Percentiles rank a stretch among this genome's conserved stretches.
Conservation (phyloP, 164 flowering plant species). For the Annona cherimola region DNA sequence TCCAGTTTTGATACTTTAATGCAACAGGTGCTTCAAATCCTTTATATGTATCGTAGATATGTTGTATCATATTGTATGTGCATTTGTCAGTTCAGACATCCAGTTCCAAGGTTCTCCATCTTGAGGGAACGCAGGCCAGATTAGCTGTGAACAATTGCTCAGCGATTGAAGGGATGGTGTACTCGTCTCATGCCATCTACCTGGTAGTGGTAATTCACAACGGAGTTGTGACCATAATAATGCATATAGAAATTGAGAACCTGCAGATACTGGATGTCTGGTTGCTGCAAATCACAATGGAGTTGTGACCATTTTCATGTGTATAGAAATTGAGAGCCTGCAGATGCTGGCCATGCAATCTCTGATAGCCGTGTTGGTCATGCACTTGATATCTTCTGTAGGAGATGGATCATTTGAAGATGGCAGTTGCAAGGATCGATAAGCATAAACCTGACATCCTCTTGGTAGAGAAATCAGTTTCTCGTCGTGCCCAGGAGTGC, state of each 20-base stretch:
- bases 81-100: too few species aligned
- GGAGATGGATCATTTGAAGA: conserved; percentile 97
- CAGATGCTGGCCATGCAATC: background rate
- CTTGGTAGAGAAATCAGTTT: conserved; percentile 93
- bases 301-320: too few species aligned
- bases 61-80: too few species aligned
- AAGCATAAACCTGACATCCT: conserved; percentile 76
- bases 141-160: too few species aligned
- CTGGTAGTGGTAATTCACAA: too few species aligned
- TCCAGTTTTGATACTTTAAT: conserved; percentile 89
- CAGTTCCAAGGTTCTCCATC: too few species aligned
- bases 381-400: conserved; percentile 19
- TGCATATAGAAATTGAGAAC: background rate
- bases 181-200: too few species aligned
- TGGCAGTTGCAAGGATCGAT: conserved; percentile 94
- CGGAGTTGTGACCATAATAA: too few species aligned
- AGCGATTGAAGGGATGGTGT: too few species aligned
- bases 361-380: conserved; percentile 5
- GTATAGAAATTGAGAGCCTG: background rate
- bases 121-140: too few species aligned
- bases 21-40: conserved; percentile 60
- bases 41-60: background rate
- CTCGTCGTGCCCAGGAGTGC: conserved; percentile 87
- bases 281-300: too few species aligned
- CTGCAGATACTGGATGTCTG: too few species aligned